A percentile compares a stretch with the other conserved stretches of the same genome.
Conservation (phyloP, 208 protist genomes). For the Trypanosoma caninum region DNA sequence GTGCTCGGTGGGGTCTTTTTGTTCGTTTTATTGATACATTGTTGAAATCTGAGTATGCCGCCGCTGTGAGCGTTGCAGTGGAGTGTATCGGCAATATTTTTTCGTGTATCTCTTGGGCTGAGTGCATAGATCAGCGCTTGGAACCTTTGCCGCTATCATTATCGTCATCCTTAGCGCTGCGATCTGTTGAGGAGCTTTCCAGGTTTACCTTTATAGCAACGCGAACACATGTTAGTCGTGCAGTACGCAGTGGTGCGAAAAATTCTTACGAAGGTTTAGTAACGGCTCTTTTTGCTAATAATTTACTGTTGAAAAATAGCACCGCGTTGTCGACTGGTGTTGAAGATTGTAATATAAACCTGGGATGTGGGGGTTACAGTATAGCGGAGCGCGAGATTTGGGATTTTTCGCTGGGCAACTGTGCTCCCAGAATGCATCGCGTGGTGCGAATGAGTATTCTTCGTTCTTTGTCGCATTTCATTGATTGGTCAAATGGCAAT, state of each 20-base stretch:
- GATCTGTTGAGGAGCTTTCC: slow-evolving; percentile 39
- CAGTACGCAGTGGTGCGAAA: slow-evolving; percentile 11
- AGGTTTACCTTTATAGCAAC: slow-evolving; percentile 36
- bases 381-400: slow-evolving; percentile 4
- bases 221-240: slow-evolving; percentile 39
- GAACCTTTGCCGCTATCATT: neutral
- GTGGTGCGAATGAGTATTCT: slow-evolving; percentile 41
- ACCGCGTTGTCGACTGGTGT: neutral
- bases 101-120: slow-evolving; percentile 39
- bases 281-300: slow-evolving; percentile 3
- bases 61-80: slow-evolving; percentile 47
- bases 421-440: slow-evolving; percentile 27
- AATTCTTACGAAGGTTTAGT: slow-evolving; percentile 17
- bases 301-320: neutral
- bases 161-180: slow-evolving; percentile 26
- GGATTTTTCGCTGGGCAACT: slow-evolving; percentile 2
- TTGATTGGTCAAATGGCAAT: slow-evolving; percentile 25
- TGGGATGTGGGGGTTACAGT: slow-evolving; percentile 10
- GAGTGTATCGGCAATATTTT: slow-evolving; percentile 36
- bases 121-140: slow-evolving; percentile 13
- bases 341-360: neutral
- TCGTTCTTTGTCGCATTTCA: slow-evolving; percentile 34
- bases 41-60: slow-evolving; percentile 39
- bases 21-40: slow-evolving; percentile 39
- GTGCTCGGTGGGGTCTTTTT: slow-evolving; percentile 38